Base-by-base conservation (phyloP, 2,329 filamentous ascomycete species). In the Mycosphaerella sp. region DNA sequence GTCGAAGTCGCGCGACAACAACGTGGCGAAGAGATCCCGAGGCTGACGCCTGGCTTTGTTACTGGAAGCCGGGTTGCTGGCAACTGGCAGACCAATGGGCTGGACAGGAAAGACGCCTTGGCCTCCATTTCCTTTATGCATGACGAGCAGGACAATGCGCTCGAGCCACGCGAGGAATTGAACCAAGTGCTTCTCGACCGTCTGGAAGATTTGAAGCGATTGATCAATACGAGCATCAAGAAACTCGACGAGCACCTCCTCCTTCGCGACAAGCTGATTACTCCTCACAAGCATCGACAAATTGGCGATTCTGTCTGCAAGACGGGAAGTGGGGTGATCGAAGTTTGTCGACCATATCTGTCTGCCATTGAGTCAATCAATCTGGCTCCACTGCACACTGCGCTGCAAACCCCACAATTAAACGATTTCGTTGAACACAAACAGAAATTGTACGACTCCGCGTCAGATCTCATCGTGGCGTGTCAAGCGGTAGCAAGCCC, bases 1-100 rank as follows among this genome's bases (percentile, higher is more conserved):
- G 91, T 97, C 32, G 91, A 97, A 66, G 87, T 97, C 41, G 93
- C 93, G 13, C 83, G 89, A 60, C 88, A 95, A 67, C 93, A 97
- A 68, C 80, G 90, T 51, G 91, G 91, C 50, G 91, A 96, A 66
- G 87, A 93, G 36, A 94, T 97, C 49, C 89, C 88, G 13, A 84
- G 93, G n/a, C 77, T 97, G 2, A 85, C 94, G 49, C 93, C 93
- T 14, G 93, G 93, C 1, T 98, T 98, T 66, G 85, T 97, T 28
- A 82, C 90, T 54, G 89, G 90, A 27, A 95, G 87, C 68, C 82
- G 77, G 39, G 79, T 81, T 4, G 91, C 90, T 42, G 93, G 90
- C 34, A 91, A 84, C 68, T 98, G 93, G 93, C 87, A 80, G 59
- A 81, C 78, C 65, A 84, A 84, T 61, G 81, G 79, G 41, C 68